Base-by-base conservation (phyloP, 2,329 filamentous ascomycete genomes). In the Orbilia quercus region DNA sequence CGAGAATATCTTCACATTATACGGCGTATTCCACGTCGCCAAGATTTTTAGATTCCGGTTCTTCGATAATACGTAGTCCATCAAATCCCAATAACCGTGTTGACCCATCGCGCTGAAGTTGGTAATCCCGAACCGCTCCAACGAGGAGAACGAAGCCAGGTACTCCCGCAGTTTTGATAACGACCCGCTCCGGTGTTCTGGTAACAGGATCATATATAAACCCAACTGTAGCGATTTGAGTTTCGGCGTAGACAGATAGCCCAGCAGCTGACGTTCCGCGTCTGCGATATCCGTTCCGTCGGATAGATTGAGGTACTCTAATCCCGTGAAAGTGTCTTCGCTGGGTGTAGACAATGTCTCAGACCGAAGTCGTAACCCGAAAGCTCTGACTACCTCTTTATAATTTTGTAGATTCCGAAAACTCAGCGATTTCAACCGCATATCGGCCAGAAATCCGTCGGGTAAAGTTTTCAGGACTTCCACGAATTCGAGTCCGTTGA, bases 381-480 rank as follows among this genome's bases (percentile, higher is more conserved):
- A 60, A 1, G 64, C 67, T 34, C 67, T 38, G 1, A 60, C 47
- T 11, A 72, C 11, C 2, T 50, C 53, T 12, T 55, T 31, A 12
- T 60, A 53, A 1, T 6, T 23, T 1, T 31, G 44, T 2, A 72
- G 40, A n/a, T 42, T 7, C 2, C 59, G 25, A 12, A 72, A 40
- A 28, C 67, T 72, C 2, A 72, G 45, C 6, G 67, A 72, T 42
- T 54, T 60, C 12, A 72, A 45, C 6, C 60, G 45, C 47, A 72
- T 55, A 3, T 23, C 18, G 3, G 59, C 25, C 2, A 72, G 36
- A 28, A 22, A 31, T 2, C 53, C 45, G 18, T 63, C 45, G 9
- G 67, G 67, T 16, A 72, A 20, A 5, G 16, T 6, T 7, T 18
- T 11, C 2, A 72, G 7, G 0, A 59, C 54, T 12, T 50, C 53